phyloP scores from a whole-genome alignment of 352 stramenopile species.

The Globisporangium nodosum region DNA sequence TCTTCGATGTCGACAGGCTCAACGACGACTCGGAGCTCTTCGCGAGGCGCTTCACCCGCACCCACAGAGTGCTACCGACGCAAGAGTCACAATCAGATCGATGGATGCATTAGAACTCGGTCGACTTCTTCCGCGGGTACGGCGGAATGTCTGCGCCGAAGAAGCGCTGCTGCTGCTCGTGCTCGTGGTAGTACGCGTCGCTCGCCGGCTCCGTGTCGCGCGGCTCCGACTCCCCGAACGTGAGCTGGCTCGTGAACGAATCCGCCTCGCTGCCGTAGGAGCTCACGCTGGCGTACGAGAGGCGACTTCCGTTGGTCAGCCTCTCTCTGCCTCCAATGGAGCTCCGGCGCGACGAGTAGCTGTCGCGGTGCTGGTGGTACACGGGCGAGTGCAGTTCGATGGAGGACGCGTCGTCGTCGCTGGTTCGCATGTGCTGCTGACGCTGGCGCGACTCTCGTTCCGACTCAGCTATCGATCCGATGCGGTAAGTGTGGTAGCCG shows the following conservation, averaged over 20 bases:
- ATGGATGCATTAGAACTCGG: constrained; percentile 27
- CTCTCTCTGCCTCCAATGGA: constrained; percentile 19
- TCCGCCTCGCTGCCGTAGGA: constrained; percentile 25
- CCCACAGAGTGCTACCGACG: too few relatives aligned
- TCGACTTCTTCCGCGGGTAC: constrained; percentile 38
- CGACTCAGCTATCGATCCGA: constrained; percentile 34
- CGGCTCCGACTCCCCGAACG: constrained; percentile 19
- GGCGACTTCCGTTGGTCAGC: constrained; percentile 1
- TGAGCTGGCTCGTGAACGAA: constrained; percentile 37
- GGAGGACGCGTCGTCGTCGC: constrained; percentile 27
- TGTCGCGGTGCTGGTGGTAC: not conserved
- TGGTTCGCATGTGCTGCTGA: constrained; percentile 17
- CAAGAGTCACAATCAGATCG: too few relatives aligned
- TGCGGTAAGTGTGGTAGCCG: constrained; percentile 41
- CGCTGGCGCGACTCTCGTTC: constrained; percentile 2
- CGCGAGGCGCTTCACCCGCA: too few relatives aligned
- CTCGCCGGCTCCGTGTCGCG: constrained; percentile 14
- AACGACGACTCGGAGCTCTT: too few relatives aligned
- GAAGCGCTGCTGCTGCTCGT: not conserved
- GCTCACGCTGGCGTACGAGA: constrained; percentile 12
- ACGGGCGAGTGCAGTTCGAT: constrained; percentile 5
- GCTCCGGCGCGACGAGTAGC: constrained; percentile 16
- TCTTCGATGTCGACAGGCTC: too few relatives aligned
- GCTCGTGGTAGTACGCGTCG: constrained; percentile 4
- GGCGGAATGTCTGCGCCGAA: not conserved